Base-by-base conservation (phyloP, 129 eudicot species). In the Flaveria robusta region DNA sequence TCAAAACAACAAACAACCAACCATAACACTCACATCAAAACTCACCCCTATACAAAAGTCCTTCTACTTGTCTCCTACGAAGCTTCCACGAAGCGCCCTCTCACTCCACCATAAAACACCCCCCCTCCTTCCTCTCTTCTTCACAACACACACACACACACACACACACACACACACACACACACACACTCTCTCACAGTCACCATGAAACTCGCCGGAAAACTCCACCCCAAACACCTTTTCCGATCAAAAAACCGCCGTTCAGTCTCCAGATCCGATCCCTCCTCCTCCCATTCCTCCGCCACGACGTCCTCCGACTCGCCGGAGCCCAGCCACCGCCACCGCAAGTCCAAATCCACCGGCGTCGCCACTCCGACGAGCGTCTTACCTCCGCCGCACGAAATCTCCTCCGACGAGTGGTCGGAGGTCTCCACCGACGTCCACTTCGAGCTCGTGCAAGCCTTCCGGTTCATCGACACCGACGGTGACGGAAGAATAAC, bases 51-150 rank as follows among this genome's bases (percentile, higher is more conserved):
- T 73, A 52, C 37, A 72, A 73, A 72, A 66, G 63, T 10, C 74
- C 41, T 66, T 52, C 74, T 72, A 50, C 23, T 73, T 52, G 69
- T 56, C 80, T 65, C 73, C 76, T 34, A 82, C 68, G 96, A 87
- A 90, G 43, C 83, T 90, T 90, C 96, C 79, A 3, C 31, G 96
- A 90, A 90, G 83, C 88, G 82, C 87, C 81, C 91, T 65, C 82
- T 86, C 85, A n/a, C 13, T 70, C 59, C 70, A 49, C 90, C 90
- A 68, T 87, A 85, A 87, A 90, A 81, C 84, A 79, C 68, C 76
- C 67, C 76, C 81, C 49, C 83, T 26, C 62, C 81, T 85, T 77
- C 90, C 83, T 81, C 77, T 12, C 82, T 52, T 67, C 46, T 84
- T 84, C 87, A 15, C 13, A 81, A 18, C 69, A 52, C 42, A 51